Evolutionary conservation across 2,329 filamentous ascomycete species (phyloP).

Genomic region (Colletotrichum lentis): DNA sequence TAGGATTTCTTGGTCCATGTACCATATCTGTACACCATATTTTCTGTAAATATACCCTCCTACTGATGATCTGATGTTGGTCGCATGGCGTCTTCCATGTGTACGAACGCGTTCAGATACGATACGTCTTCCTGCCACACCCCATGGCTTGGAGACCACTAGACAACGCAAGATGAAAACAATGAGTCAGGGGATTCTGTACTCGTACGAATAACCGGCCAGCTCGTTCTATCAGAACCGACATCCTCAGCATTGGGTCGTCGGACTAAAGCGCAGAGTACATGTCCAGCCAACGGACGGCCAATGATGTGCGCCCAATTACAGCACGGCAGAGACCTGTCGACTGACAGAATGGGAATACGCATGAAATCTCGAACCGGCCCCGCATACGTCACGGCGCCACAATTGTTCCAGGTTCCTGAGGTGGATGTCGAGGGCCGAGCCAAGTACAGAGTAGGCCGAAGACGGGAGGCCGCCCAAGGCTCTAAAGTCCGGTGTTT

Average conservation of each 20-base stretch:
- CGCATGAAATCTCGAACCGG: conserved; percentile 1
- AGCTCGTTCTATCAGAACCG: conserved; percentile 71
- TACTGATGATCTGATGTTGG: conserved; percentile 12
- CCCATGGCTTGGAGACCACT: conserved; percentile 67
- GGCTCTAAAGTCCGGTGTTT: neutral
- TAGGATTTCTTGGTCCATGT: conserved; percentile 1
- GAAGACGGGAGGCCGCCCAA: conserved; percentile 30
- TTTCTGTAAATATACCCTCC: conserved; percentile 37
- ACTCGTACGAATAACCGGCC: conserved; percentile 35
- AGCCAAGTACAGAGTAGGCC: conserved; percentile 23
- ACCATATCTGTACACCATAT: conserved; percentile 33
- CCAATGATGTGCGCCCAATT: conserved; percentile 25
- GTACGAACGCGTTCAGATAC: conserved; percentile 66
- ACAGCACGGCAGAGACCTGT: conserved; percentile 3
- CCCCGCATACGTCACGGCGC: conserved; percentile 37
- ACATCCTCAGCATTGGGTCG: conserved; percentile 65
- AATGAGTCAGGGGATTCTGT: conserved; percentile 22
- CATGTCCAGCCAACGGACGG: conserved; percentile 49
- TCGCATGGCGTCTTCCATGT: neutral
- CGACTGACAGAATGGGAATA: conserved; percentile 3
- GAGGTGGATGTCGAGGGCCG: neutral
- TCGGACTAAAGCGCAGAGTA: conserved; percentile 72
- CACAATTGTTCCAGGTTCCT: conserved; percentile 4
- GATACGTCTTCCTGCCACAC: conserved; percentile 67
- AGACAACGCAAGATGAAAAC: conserved; percentile 66